phyloP scores from a whole-genome alignment of 139 green algal species.

The Ulvella scutata region DNA sequence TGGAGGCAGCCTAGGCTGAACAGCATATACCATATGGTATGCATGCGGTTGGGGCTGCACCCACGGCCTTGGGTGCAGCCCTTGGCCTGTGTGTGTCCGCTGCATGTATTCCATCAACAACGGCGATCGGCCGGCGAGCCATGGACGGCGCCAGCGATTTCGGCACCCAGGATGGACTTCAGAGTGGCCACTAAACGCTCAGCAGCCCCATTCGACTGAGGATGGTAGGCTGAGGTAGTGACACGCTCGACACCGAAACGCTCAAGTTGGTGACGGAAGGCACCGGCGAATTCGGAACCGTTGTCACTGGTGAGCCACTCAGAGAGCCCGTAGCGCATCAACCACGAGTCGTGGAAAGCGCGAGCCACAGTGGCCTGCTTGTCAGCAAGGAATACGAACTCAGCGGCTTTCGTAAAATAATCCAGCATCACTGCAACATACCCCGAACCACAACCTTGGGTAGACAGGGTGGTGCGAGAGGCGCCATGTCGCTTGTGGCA shows the following conservation, averaged over 20 bases:
- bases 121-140: not conserved
- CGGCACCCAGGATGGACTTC: not conserved
- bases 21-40: too few species aligned
- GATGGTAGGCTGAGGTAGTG: conserved; percentile 3
- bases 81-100: not conserved
- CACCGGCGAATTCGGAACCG: not conserved
- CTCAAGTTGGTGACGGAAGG: not conserved
- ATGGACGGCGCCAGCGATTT: not conserved
- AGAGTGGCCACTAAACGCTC: conserved; percentile 4
- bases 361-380: too few species aligned
- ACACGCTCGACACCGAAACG: not conserved
- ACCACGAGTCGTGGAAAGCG: not conserved
- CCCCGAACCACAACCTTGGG: too few species aligned
- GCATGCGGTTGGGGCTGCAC: not conserved
- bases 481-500: too few species aligned
- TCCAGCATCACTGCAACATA: too few species aligned
- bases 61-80: too few species aligned
- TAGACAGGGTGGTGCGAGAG: too few species aligned
- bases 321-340: not conserved
- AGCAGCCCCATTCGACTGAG: not conserved
- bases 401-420: too few species aligned
- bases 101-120: not conserved
- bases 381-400: too few species aligned
- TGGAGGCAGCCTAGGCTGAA: too few species aligned
- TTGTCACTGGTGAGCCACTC: not conserved